A percentile compares a stretch with the other conserved stretches of the same genome.
phyloP scores from a whole-genome alignment of 2,329 filamentous ascomycete genomes.

The Calonectria montana region DNA sequence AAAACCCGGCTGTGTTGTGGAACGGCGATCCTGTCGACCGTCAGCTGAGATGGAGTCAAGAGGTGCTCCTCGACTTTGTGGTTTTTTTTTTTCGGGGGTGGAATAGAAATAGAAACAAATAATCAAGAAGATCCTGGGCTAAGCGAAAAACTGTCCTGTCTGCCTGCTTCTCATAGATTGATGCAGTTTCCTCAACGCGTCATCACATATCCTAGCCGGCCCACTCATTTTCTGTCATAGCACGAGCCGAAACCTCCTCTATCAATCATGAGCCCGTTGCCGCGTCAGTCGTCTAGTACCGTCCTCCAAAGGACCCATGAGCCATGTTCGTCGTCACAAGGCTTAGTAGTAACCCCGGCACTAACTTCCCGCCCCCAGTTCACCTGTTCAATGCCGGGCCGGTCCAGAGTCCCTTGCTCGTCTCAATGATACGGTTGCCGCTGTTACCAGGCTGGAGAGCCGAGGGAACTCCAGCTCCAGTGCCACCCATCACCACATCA shows the following conservation, averaged over 20 bases:
- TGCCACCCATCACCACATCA: slow-evolving; percentile 61
- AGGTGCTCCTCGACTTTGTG: background rate
- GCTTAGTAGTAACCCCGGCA: background rate
- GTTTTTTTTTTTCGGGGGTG: slow-evolving; percentile 3
- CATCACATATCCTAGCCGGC: slow-evolving; percentile 11
- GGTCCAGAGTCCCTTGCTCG: slow-evolving; percentile 72
- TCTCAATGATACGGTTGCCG: slow-evolving; percentile 70
- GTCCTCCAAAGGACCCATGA: background rate
- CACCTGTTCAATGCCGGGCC: slow-evolving; percentile 45
- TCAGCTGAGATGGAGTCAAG: background rate
- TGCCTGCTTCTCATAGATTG: slow-evolving; percentile 13
- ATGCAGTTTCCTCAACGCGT: background rate
- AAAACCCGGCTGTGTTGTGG: background rate
- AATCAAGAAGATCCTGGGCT: background rate
- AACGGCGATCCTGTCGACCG: slow-evolving; percentile 34
- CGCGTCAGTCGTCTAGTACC: slow-evolving; percentile 3
- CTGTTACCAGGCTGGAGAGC: slow-evolving; percentile 66
- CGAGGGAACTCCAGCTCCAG: slow-evolving; percentile 55
- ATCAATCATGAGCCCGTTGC: background rate
- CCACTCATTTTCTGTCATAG: background rate
- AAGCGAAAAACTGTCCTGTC: slow-evolving; percentile 5
- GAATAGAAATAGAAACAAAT: slow-evolving; percentile 6
- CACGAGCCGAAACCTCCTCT: slow-evolving; percentile 9
- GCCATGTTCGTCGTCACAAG: background rate
- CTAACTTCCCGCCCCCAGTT: background rate